Percentiles rank a stretch among this genome's conserved stretches.
Evolutionary conservation across 2,329 filamentous ascomycete species (phyloP).

Genomic region (Hymenoscyphus salicellus): DNA sequence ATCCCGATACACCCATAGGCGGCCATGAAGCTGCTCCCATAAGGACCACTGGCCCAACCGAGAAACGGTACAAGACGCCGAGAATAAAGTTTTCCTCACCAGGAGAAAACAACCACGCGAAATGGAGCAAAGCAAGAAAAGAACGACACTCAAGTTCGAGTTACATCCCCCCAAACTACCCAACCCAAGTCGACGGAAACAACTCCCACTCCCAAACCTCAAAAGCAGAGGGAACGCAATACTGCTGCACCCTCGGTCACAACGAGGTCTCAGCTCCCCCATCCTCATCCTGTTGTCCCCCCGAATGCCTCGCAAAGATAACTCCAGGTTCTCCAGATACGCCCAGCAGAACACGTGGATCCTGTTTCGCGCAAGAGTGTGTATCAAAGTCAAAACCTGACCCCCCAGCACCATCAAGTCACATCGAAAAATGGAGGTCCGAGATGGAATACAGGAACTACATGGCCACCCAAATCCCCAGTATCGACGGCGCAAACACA

Average conservation of each 20-base stretch:
- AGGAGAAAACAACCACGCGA: background rate
- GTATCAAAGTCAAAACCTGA: no score
- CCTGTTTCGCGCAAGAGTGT: background rate
- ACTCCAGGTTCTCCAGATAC: no score
- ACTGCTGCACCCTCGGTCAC: background rate
- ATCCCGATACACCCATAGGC: constrained; percentile 26
- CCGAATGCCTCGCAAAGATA: background rate
- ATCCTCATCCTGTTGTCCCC: background rate
- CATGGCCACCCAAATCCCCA: background rate
- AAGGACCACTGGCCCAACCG: background rate
- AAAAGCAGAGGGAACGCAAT: background rate
- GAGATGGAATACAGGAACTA: background rate
- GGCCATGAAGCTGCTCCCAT: constrained; percentile 18
- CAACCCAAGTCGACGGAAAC: background rate
- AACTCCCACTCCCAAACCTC: background rate
- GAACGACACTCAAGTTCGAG: background rate
- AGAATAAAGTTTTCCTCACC: constrained; percentile 11
- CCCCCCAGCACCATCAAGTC: background rate
- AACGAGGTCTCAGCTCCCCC: background rate
- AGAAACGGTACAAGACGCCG: background rate
- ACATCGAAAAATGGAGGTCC: background rate
- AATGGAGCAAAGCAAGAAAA: background rate
- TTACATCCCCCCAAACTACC: background rate
- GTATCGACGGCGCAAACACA: background rate
- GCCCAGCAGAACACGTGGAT: background rate